These are phyloP conservation scores for Pichia deserticola DNA, from an alignment of 805 yeast genomes.

Conservation along the genomic window DNA sequence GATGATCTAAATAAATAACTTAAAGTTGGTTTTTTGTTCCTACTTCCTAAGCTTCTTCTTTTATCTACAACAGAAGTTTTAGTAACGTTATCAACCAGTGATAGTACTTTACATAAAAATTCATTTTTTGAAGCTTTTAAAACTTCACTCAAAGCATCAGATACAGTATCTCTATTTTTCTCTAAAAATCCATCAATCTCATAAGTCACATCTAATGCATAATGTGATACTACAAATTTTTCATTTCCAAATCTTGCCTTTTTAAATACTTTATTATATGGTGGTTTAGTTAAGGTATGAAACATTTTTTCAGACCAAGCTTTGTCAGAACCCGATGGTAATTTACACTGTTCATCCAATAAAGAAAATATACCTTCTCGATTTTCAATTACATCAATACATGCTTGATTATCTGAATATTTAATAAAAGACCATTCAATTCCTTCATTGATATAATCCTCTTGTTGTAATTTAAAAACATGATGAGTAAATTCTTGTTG, in stretches of 20 bases:
- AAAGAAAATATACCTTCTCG: conserved; percentile 80
- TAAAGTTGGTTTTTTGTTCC: conserved; percentile 75
- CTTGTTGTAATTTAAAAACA: conserved; percentile 94
- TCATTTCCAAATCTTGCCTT: conserved; percentile 92
- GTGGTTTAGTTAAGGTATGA: conserved; percentile 71
- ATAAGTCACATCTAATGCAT: conserved; percentile 89
- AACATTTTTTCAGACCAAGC: conserved; percentile 90
- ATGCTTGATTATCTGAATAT: conserved; percentile 93
- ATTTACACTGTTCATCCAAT: conserved; percentile 89
- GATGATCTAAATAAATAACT: conserved; percentile 92
- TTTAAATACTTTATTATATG: conserved; percentile 72
- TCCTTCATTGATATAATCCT: conserved; percentile 84
- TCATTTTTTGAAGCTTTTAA: conserved; percentile 61
- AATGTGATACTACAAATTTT: conserved; percentile 84
- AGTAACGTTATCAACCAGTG: conserved; percentile 43
- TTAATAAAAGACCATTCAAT: conserved; percentile 97
- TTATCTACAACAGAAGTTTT: conserved; percentile 9
- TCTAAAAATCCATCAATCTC: conserved; percentile 93
- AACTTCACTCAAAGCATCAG: conserved; percentile 88
- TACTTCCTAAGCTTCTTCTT: conserved; percentile 16
- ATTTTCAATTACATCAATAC: conserved; percentile 84
- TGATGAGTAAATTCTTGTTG: conserved; percentile 98
- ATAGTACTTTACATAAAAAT: conserved; percentile 59
- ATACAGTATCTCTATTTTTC: conserved; percentile 94
- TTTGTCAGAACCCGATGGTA: conserved; percentile 90